phyloP scores from a whole-genome alignment of 1,139 yeast genomes.

The Debaryomyces nepalensis region DNA sequence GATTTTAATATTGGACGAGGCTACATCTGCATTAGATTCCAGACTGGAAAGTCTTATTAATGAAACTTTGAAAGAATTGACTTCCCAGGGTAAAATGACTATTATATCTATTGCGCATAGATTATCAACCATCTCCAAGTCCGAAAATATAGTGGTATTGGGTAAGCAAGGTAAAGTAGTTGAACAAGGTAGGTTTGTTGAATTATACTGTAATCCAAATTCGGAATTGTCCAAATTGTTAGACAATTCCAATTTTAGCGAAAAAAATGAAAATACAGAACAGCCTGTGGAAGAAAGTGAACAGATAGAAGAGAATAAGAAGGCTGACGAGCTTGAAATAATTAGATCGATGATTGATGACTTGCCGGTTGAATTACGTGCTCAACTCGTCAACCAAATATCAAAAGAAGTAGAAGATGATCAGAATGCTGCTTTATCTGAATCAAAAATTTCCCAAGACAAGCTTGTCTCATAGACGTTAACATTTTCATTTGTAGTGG shows the following conservation, averaged over 20 bases:
- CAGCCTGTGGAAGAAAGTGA: slow-evolving; percentile 33
- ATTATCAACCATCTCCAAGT: slow-evolving; percentile 70
- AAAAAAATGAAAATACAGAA: slow-evolving; percentile 23
- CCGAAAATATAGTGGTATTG: slow-evolving; percentile 60
- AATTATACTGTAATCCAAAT: slow-evolving; percentile 46
- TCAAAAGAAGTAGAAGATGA: slow-evolving; percentile 30
- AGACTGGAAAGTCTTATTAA: slow-evolving; percentile 72
- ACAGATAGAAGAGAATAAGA: slow-evolving; percentile 25
- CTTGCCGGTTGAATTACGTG: slow-evolving; percentile 40
- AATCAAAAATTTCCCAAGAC: slow-evolving; percentile 17
- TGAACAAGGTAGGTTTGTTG: slow-evolving; percentile 47
- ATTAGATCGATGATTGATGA: slow-evolving; percentile 43
- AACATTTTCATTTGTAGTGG: neutral
- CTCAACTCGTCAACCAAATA: slow-evolving; percentile 37
- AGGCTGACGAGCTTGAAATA: slow-evolving; percentile 24
- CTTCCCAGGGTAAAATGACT: slow-evolving; percentile 65
- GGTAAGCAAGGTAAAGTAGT: slow-evolving; percentile 51
- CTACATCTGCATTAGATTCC: slow-evolving; percentile 79
- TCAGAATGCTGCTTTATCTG: slow-evolving; percentile 16
- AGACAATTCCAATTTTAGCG: slow-evolving; percentile 41
- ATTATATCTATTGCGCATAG: slow-evolving; percentile 93
- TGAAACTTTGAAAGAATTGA: slow-evolving; percentile 58
- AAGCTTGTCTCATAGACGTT: slow-evolving; percentile 3
- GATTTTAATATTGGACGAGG: slow-evolving; percentile 71
- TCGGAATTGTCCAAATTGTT: slow-evolving; percentile 50